These are phyloP conservation scores for Vanrija sp. DNA, from an alignment of 1,284 basidiomycete genomes.

Conservation along the genomic window DNA sequence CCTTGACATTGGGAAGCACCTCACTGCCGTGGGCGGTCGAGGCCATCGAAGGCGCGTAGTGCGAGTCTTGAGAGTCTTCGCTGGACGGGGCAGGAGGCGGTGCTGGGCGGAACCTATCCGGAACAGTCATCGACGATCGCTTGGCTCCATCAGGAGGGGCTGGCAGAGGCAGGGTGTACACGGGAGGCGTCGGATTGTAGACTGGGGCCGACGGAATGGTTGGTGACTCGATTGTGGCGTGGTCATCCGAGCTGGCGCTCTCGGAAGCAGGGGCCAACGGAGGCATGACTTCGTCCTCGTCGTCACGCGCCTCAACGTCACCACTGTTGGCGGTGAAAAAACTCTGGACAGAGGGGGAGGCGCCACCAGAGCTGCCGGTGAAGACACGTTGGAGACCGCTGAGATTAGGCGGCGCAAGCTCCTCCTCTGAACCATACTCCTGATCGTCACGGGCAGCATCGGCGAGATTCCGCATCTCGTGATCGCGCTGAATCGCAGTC, in stretches of 20 bases:
- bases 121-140: slow-evolving; percentile 1
- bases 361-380: neutral
- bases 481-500: neutral
- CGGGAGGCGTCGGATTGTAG: neutral
- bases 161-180: slow-evolving; percentile 8
- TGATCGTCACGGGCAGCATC: slow-evolving; percentile 1
- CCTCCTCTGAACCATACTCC: neutral
- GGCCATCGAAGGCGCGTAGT: slow-evolving; percentile 5
- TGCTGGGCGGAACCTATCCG: slow-evolving; percentile 13
- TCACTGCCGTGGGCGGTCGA: slow-evolving; percentile 15
- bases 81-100: neutral
- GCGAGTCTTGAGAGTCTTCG: slow-evolving; percentile 4
- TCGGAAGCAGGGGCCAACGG: slow-evolving; percentile 1
- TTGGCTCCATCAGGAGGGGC: neutral
- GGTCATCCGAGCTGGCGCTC: neutral
- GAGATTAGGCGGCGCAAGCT: slow-evolving; percentile 2
- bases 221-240: slow-evolving; percentile 5
- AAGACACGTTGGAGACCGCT: neutral
- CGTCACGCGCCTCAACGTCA: neutral
- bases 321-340: slow-evolving; percentile 7
- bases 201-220: neutral
- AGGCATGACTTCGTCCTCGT: slow-evolving; percentile 1
- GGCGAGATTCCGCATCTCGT: slow-evolving; percentile 5
- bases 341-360: neutral
- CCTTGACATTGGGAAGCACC: slow-evolving; percentile 28